Conservation (phyloP, 2,329 filamentous ascomycete genomes). For the Fusarium cyanostomum region DNA sequence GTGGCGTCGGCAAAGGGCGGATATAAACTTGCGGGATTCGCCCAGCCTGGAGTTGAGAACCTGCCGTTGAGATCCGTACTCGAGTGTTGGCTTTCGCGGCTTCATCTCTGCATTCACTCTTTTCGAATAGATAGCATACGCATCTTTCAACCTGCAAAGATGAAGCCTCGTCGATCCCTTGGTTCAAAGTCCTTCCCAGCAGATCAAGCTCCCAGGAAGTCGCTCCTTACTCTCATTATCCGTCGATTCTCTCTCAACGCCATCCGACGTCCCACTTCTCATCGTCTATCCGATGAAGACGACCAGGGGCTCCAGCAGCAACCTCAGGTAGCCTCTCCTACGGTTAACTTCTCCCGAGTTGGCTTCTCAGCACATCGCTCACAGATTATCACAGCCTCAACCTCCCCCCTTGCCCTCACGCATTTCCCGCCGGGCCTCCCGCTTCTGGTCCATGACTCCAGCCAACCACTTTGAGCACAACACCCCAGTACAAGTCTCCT, state of each 20-base stretch:
- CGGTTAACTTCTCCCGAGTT: constrained; percentile 3
- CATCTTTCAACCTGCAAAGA: neutral
- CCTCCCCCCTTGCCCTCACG: constrained; percentile 13
- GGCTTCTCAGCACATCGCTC: neutral
- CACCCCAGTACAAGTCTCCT: constrained; percentile 7
- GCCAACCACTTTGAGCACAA: constrained; percentile 31
- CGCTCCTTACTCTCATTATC: constrained; percentile 21
- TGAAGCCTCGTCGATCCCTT: constrained; percentile 26
- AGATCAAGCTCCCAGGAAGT: constrained; percentile 15
- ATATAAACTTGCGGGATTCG: constrained; percentile 26
- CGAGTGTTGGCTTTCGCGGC: too few relatives aligned
- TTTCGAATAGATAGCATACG: neutral
- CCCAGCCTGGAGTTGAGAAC: neutral
- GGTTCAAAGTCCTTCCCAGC: constrained; percentile 28
- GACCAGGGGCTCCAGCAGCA: constrained; percentile 5
- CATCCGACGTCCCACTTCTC: constrained; percentile 10
- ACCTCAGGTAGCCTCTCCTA: constrained; percentile 6
- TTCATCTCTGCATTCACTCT: neutral
- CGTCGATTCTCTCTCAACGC: constrained; percentile 26
- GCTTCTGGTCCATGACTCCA: constrained; percentile 37
- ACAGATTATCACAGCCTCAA: constrained; percentile 4
- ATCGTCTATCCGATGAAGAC: constrained; percentile 26
- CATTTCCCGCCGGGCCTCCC: constrained; percentile 32
- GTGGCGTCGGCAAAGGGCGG: constrained; percentile 6
- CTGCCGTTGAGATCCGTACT: too few relatives aligned